Base-by-base conservation (phyloP, 352 stramenopile genomes). In the Pythium utonaiense region DNA sequence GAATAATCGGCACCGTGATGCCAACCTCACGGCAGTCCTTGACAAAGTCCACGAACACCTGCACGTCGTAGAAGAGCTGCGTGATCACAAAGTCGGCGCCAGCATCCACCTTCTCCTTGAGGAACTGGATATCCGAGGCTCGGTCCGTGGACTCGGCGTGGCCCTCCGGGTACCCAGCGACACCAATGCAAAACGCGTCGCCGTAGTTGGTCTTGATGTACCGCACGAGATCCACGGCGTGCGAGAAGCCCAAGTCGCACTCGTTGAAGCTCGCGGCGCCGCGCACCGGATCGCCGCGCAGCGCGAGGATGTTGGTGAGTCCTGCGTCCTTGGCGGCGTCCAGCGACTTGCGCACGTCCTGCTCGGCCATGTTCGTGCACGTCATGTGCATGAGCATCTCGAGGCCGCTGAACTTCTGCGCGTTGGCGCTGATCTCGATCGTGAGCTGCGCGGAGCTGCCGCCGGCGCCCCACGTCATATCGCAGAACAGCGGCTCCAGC, bases 381-480 rank as follows among this genome's bases (percentile, higher is more conserved):
- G 93, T 98, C 76, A 98, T 88, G 77, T 98, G 93, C 92, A 98
- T 95, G 61, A 98, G 78, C 73, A 97, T 96, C 57, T 97, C 86
- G 53, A 98, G 73, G 4, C 89, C 86, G 60, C 85, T 88, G 48
- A 97, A 94, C 62, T 95, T 96, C 73, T 97, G 89, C 19, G 91
- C 87, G 60, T 97, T 96, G 34, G 81, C 77, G 64, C 83, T 91
- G 21, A 99, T 83, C 40, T 99, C 90, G 41, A 99, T 77, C 44
- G 96, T 99, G 42, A 99, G 86, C 48, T 98, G 88, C 36, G 94
- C 92, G 28, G 93, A 99, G 58, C 83, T 98, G 57, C 98, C 98
- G 54, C 97, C 97, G 51, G 97, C 98, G 61, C 97, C 97, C 97
- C 97, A 99, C 36, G 98, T 99, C 80, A 99, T 98, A 73, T 99